A percentile compares a stretch with the other conserved stretches of the same genome.
phyloP scores from a whole-genome alignment of 1,284 basidiomycete species.

The Austropuccinia psidii region DNA sequence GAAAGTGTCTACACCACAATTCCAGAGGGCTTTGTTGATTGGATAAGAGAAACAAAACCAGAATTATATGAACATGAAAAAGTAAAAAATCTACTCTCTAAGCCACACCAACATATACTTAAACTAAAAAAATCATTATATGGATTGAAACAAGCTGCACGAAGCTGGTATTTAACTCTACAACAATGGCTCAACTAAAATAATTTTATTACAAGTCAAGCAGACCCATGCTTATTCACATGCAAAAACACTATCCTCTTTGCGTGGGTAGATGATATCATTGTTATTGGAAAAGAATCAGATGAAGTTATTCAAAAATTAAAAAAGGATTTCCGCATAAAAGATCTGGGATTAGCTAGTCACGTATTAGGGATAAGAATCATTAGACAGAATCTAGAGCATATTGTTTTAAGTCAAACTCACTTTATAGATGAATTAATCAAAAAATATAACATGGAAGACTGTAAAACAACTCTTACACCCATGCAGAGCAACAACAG shows the following conservation, averaged over 20 bases:
- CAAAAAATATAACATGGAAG: conserved; percentile 10
- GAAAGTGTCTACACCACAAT: not conserved
- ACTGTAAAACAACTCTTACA: conserved; percentile 11
- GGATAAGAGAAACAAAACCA: not conserved
- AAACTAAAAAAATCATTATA: conserved; percentile 30
- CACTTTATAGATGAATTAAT: no score
- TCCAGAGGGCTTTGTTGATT: conserved; percentile 22
- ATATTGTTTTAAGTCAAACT: no score
- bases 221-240: conserved; percentile 10
- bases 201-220: not conserved
- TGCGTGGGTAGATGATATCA: conserved; percentile 1
- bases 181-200: not conserved
- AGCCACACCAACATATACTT: no score
- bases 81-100: not conserved
- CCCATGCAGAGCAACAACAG: conserved; percentile 28
- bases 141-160: conserved; percentile 29
- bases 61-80: not conserved
- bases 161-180: conserved; percentile 5
- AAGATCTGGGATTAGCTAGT: not conserved
- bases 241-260: not conserved
- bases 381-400: no score
- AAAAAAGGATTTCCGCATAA: not conserved
- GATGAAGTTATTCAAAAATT: not conserved
- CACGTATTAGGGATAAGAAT: conserved; percentile 8
- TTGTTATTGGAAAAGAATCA: not conserved